Conservation (phyloP, 306 rosid genomes). For the Biancaea sappan region DNA sequence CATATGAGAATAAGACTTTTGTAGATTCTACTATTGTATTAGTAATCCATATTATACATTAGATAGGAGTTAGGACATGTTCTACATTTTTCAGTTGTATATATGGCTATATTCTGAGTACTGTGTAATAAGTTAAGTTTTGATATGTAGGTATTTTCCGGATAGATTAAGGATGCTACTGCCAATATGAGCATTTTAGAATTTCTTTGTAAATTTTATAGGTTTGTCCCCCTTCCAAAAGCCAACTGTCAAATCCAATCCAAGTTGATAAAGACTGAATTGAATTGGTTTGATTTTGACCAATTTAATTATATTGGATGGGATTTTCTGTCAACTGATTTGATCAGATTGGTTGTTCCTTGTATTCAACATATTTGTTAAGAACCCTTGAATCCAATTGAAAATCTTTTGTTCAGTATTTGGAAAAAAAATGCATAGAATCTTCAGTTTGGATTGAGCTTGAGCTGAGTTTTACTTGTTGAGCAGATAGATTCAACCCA, state of each 20-base stretch:
- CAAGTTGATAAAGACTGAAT: too few species aligned
- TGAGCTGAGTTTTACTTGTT: neutral
- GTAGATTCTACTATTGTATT: neutral
- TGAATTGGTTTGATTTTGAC: neutral
- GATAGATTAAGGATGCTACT: neutral
- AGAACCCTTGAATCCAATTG: too few species aligned
- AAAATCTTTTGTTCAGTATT: too few species aligned
- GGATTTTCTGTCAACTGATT: neutral
- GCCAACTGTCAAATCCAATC: too few species aligned
- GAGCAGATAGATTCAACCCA: constrained; percentile 26
- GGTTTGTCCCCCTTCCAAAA: too few species aligned
- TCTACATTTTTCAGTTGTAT: neutral
- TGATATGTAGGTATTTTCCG: neutral
- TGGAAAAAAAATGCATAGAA: too few species aligned
- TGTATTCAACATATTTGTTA: too few species aligned
- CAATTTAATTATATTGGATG: neutral
- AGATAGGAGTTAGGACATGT: neutral
- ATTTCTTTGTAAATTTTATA: too few species aligned
- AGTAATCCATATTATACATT: neutral
- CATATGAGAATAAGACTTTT: neutral
- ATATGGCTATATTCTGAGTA: neutral
- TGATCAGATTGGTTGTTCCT: neutral
- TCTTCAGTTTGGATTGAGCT: neutral
- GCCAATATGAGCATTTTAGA: neutral
- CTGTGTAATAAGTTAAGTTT: neutral